phyloP scores from a whole-genome alignment of 306 rosid species.

The Benincasa hispida region DNA sequence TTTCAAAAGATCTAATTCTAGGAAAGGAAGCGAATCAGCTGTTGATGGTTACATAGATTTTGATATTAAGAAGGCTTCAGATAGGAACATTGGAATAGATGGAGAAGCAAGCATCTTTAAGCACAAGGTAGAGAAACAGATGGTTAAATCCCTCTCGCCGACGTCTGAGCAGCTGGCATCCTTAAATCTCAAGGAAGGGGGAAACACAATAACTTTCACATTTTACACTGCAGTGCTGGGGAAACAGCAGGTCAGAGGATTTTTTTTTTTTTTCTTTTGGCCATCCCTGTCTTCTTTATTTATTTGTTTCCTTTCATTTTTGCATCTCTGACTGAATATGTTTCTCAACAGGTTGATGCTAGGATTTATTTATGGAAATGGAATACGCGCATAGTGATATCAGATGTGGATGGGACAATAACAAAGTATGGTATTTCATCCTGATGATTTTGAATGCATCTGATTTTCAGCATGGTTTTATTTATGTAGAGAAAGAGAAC shows the following conservation, averaged over 20 bases:
- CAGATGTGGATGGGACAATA: constrained; percentile 98
- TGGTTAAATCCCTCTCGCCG: constrained; percentile 42
- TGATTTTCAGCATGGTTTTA: background rate
- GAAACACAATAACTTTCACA: constrained; percentile 61
- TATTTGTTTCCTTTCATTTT: constrained; percentile 4
- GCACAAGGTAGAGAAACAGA: constrained; percentile 27
- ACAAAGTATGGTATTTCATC: constrained; percentile 42
- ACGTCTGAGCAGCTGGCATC: constrained; percentile 89
- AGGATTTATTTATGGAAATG: constrained; percentile 88
- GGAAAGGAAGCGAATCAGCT: constrained; percentile 22
- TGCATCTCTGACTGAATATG: constrained; percentile 1
- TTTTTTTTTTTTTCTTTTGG: background rate
- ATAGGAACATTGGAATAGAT: constrained; percentile 18
- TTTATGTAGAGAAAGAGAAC: background rate
- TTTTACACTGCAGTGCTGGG: constrained; percentile 72
- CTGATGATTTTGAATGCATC: background rate
- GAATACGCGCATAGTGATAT: constrained; percentile 75
- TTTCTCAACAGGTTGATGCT: constrained; percentile 62
- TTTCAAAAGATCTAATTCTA: constrained; percentile 34
- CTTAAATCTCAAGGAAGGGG: constrained; percentile 76
- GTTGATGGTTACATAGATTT: constrained; percentile 19
- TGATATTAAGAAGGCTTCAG: constrained; percentile 25
- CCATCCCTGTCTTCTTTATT: background rate
- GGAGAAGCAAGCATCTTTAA: constrained; percentile 17
- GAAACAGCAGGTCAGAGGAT: constrained; percentile 43